Evolutionary conservation across 805 yeast species (phyloP).

Genomic region (Tetrapisispora nanseiensis): DNA sequence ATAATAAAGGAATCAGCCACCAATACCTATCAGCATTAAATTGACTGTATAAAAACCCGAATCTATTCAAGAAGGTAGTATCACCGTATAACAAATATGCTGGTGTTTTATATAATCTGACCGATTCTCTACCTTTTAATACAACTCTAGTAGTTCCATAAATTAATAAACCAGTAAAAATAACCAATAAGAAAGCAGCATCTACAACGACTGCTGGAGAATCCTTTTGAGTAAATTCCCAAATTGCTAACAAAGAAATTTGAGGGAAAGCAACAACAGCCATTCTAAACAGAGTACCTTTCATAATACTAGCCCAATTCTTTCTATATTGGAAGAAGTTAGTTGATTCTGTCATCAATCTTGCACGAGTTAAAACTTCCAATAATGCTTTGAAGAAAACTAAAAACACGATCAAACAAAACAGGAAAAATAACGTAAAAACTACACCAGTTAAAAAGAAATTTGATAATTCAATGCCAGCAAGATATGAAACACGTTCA

Average conservation of each 20-base stretch:
- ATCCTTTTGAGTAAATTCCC: constrained; percentile 82
- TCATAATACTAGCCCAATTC: constrained; percentile 76
- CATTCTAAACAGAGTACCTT: constrained; percentile 81
- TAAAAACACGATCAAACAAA: constrained; percentile 45
- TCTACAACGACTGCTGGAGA: constrained; percentile 75
- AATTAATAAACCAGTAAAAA: constrained; percentile 47
- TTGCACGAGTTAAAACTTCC: constrained; percentile 52
- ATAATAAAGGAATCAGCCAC: constrained; percentile 59
- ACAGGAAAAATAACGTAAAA: constrained; percentile 71
- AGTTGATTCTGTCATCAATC: constrained; percentile 44
- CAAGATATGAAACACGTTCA: constrained; percentile 78
- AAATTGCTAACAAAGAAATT: constrained; percentile 64
- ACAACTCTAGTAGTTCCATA: constrained; percentile 73
- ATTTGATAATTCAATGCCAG: constrained; percentile 78
- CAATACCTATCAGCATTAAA: constrained; percentile 80
- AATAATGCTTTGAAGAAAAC: constrained; percentile 57
- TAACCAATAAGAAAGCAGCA: constrained; percentile 59
- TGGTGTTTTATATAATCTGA: constrained; percentile 70
- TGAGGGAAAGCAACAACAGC: constrained; percentile 83
- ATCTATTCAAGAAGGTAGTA: constrained; percentile 65
- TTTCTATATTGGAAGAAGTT: constrained; percentile 68
- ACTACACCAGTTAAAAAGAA: constrained; percentile 80
- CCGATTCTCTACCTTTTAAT: constrained; percentile 62
- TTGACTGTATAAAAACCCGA: constrained; percentile 88
- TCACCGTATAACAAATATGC: constrained; percentile 89